These are phyloP conservation scores for Penicillium sp. DNA, from an alignment of 2,329 filamentous ascomycete species.

Conservation along the genomic window DNA sequence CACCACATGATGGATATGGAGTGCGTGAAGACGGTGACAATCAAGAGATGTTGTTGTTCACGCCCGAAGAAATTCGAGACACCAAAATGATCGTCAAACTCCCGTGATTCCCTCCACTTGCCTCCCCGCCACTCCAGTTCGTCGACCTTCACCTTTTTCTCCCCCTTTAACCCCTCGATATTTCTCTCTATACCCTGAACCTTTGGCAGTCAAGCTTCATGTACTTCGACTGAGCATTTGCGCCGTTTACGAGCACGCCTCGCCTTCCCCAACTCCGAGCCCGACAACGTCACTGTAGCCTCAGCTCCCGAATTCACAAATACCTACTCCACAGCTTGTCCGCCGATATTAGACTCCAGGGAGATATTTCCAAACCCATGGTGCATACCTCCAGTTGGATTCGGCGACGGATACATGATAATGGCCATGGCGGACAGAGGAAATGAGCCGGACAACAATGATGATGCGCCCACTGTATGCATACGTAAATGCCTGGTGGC, in stretches of 20 bases:
- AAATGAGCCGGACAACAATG: slow-evolving; percentile 33
- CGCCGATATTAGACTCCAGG: background rate
- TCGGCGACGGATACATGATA: slow-evolving; percentile 26
- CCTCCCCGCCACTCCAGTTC: slow-evolving; percentile 26
- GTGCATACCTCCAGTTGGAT: slow-evolving; percentile 19
- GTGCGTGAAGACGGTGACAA: background rate
- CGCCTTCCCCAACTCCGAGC: slow-evolving; percentile 1
- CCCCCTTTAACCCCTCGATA: slow-evolving; percentile 7
- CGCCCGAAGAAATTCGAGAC: slow-evolving; percentile 15
- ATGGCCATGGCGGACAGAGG: slow-evolving; percentile 38
- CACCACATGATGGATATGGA: slow-evolving; percentile 30
- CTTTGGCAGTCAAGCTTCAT: slow-evolving; percentile 3
- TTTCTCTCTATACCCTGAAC: background rate
- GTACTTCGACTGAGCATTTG: slow-evolving; percentile 10
- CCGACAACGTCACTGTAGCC: slow-evolving; percentile 13
- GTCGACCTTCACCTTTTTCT: slow-evolving; percentile 8
- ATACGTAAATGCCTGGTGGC: slow-evolving; percentile 14
- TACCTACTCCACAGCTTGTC: slow-evolving; percentile 2
- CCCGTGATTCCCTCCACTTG: slow-evolving; percentile 28
- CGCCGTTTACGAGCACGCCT: slow-evolving; percentile 9
- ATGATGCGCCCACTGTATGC: slow-evolving; percentile 39
- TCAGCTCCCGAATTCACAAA: slow-evolving; percentile 7
- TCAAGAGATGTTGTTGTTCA: background rate
- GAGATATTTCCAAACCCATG: slow-evolving; percentile 29
- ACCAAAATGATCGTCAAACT: slow-evolving; percentile 24